These are phyloP conservation scores for Eucalyptus paniculata DNA, from an alignment of 345 rosid genomes.

Conservation along the genomic window DNA sequence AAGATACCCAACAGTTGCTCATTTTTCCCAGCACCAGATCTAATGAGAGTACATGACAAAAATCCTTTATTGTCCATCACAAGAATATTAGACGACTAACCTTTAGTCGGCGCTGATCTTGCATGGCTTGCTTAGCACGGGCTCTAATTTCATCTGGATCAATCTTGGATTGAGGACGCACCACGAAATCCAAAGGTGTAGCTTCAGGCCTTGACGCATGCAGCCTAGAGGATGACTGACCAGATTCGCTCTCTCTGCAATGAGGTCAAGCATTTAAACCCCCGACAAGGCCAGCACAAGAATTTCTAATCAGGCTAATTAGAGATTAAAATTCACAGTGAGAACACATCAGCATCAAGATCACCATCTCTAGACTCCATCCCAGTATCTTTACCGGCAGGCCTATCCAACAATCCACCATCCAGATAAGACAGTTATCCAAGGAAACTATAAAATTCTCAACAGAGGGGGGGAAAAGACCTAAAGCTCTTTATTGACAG, in stretches of 20 bases:
- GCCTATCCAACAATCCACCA: conserved; percentile 25
- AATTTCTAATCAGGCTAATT: background rate
- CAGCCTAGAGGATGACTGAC: conserved; percentile 60
- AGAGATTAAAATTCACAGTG: conserved; percentile 32
- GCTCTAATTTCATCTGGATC: conserved; percentile 83
- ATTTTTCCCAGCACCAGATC: background rate
- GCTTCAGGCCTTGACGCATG: too few relatives aligned
- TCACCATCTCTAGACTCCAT: conserved; percentile 89
- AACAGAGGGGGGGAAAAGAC: too few relatives aligned
- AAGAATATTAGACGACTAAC: conserved; percentile 13
- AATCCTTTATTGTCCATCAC: background rate
- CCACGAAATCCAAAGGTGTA: too few relatives aligned
- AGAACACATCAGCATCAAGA: conserved; percentile 56
- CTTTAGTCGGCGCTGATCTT: conserved; percentile 92
- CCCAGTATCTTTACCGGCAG: conserved; percentile 42
- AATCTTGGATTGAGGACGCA: conserved; percentile 95
- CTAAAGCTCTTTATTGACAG: background rate
- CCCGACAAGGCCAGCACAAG: background rate
- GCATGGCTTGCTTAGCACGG: conserved; percentile 70
- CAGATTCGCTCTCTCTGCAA: conserved; percentile 50
- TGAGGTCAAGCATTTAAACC: background rate
- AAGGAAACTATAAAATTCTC: background rate
- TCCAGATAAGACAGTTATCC: background rate
- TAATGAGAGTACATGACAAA: background rate
- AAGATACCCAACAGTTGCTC: background rate